Evolutionary conservation across 2,329 filamentous ascomycete genomes (phyloP), one percentile per base, ranked within the genome.

Genomic region (Ceratocystis cacaofunesta): DNA sequence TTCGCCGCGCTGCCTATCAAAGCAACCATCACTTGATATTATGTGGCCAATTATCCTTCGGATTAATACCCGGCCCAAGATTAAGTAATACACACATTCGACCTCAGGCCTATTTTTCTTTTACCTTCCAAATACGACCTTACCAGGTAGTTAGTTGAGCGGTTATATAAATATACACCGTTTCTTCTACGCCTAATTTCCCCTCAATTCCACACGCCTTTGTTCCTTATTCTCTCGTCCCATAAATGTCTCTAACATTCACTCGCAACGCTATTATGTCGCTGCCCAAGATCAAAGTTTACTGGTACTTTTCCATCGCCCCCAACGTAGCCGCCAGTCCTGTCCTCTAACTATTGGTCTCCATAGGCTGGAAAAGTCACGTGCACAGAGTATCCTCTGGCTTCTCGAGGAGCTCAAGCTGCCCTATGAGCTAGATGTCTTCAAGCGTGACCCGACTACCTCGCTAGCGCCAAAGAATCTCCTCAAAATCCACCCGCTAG

Each of bases 371-470:
- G 83, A 92, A 70, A 79, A 87, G 70, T 95, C 90, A 65, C 88
- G 91, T 70, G 85, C 89, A 12, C 89, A 95, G 74, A 85, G 89
- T 68, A 87, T 92, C 67, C 78, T 94, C 57, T 95, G 89, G 89
- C 85, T 95, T 5, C 82, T 95, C 55, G 89, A 94, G 73, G 90
- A 92, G 74, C 85, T 94, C 68, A 81, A 87, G 55, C 75, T 95
- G 43, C 81, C 86, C 32, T 96, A 95, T 75, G 84, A 92, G 68
- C 76, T 96, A 66, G 84, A 92, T 71, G 80, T 87, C 64, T 94
- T 88, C 80, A 90, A 89, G 74, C 86, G 92, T 64, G 73, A 79
- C 69, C 76, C 75, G 65, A 71, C 77, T 66, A 82, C 86, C 65
- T 81, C 78, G 70, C 78, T 89, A n/a, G 92, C 92, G 0, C 89